Base-by-base conservation (phyloP, 805 yeast genomes). In the Kluyveromyces starmeri region DNA sequence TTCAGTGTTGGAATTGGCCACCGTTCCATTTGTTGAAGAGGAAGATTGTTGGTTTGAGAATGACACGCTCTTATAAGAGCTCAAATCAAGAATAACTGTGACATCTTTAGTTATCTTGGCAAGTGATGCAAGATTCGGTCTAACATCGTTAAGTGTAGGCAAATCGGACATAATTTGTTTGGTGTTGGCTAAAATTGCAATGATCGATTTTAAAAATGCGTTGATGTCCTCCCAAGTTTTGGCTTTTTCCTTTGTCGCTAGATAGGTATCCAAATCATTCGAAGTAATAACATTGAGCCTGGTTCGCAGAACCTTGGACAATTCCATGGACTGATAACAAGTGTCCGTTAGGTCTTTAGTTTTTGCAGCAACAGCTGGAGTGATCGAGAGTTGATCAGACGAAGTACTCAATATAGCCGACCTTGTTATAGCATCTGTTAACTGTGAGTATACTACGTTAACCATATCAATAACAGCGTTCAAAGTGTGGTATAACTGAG, bases 61-160 rank as follows among this genome's bases (percentile, higher is more conserved):
- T 11, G 48, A 36, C 10, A 53, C 58, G 18, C 47, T 49, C 36
- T 65, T 61, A 51, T 68, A 72, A 12, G 78, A 65, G 39, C 81
- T 73, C 26, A 70, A 66, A 52, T 88, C 96, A 27, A 88, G 61
- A 46, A 83, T 67, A n/a, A 84, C 77, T 0, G 96, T 86, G 11
- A 89, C 81, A 50, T 89, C 97, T 50, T 89, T 89, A 4, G 96
- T 84, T 3, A 88, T 82, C 44, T 84, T 76, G 0, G 96, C 88
- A 39, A 89, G 64, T 23, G 76, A 73, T 0, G 95, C 83, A 59
- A 89, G 70, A 5, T 83, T 74, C 6, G 88, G 78, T 38, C 95
- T 65, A 5, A 80, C 79, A 37, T 83, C 95, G 46, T 81, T 78
- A 34, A 89, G 65, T 11, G 78, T 70, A 0, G 94, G 88, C 38